These are phyloP conservation scores for Lentinula guzmanii DNA, from an alignment of 768 basidiomycete species.

Conservation along the genomic window DNA sequence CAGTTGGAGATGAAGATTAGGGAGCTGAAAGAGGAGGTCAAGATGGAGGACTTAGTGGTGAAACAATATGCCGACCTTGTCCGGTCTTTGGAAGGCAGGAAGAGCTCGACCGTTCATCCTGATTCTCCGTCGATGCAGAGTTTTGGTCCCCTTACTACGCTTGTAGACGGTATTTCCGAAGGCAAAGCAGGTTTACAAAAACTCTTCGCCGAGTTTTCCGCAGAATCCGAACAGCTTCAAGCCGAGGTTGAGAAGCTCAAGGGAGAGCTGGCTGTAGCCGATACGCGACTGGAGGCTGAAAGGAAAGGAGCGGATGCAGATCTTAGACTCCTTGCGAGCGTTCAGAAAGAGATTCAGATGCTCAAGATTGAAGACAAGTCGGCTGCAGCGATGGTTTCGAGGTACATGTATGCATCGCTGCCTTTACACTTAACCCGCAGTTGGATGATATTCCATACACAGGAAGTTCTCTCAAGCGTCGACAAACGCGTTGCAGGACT, in stretches of 20 bases:
- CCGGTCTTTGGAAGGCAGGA: slow-evolving; percentile 49
- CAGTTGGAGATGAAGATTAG: slow-evolving; percentile 40
- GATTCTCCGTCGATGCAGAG: background rate
- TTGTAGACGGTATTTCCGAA: slow-evolving; percentile 36
- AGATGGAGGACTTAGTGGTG: slow-evolving; percentile 60
- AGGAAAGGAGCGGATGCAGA: slow-evolving; percentile 34
- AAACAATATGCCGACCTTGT: slow-evolving; percentile 75
- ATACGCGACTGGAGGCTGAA: slow-evolving; percentile 41
- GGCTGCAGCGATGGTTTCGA: slow-evolving; percentile 77
- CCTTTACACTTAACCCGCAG: slow-evolving; percentile 1
- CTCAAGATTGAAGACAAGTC: slow-evolving; percentile 61
- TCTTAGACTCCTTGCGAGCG: slow-evolving; percentile 37
- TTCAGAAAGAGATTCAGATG: slow-evolving; percentile 47
- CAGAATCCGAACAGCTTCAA: slow-evolving; percentile 40
- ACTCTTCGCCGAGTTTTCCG: slow-evolving; percentile 43
- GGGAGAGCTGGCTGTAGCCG: slow-evolving; percentile 34
- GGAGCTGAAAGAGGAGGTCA: slow-evolving; percentile 49
- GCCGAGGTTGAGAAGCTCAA: slow-evolving; percentile 35
- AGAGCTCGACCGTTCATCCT: background rate
- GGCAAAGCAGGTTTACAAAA: slow-evolving; percentile 43
- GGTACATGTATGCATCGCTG: slow-evolving; percentile 62
- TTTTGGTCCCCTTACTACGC: slow-evolving; percentile 14
- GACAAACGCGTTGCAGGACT: slow-evolving; percentile 56
- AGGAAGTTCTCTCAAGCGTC: slow-evolving; percentile 84
- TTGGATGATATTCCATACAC: background rate